Conservation (phyloP, 495 filamentous ascomycete species). For the Daldinia bambusicola region DNA sequence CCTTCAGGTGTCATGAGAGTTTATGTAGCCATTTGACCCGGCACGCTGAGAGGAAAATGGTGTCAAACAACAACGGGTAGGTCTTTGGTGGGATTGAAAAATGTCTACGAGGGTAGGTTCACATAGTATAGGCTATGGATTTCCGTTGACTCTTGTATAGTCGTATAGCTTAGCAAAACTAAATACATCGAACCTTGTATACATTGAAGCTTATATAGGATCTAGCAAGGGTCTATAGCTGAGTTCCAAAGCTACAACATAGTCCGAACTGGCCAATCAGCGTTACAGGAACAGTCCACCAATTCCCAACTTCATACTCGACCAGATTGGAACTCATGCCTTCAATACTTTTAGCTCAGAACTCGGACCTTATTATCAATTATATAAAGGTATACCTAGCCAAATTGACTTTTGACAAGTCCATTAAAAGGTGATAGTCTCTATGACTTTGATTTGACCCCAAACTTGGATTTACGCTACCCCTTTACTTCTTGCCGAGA, state of each 20-base stretch:
- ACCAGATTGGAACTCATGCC: neutral
- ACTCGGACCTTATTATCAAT: neutral
- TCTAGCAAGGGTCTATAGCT: neutral
- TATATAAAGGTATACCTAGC: neutral
- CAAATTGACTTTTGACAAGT: neutral
- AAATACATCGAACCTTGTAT: neutral
- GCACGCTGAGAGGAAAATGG: neutral
- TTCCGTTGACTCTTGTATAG: neutral
- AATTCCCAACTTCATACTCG: slow-evolving; percentile 20
- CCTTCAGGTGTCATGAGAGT: neutral
- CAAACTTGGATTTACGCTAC: neutral
- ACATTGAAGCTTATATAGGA: neutral
- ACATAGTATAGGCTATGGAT: neutral
- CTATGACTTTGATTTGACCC: no score
- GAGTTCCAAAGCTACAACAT: slow-evolving; percentile 8
- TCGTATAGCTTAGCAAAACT: neutral
- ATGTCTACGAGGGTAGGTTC: neutral
- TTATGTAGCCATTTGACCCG: slow-evolving; percentile 12
- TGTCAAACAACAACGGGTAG: neutral
- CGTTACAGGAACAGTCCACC: neutral
- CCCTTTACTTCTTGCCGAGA: neutral
- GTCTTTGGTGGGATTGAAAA: neutral
- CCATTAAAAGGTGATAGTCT: no score
- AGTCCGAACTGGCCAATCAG: slow-evolving; percentile 39
- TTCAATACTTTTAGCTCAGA: neutral